Conservation (phyloP, 164 flowering plant genomes). For the Aristolochia fimbriata region DNA sequence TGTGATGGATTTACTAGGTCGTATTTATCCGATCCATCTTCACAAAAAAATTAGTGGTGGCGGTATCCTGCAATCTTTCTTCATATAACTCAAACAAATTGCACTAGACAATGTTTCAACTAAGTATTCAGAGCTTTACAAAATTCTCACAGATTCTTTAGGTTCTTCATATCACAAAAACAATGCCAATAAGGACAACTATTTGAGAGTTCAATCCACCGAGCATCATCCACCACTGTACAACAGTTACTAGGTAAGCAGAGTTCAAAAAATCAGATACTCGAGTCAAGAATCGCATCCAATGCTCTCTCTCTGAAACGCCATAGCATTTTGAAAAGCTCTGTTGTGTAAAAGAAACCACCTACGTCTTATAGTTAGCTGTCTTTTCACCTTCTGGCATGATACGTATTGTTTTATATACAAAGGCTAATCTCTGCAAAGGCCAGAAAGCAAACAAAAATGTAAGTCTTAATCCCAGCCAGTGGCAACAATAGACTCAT, state of each 20-base stretch:
- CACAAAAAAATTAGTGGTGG: background rate
- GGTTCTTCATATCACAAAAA: background rate
- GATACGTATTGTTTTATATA: background rate
- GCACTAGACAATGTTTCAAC: background rate
- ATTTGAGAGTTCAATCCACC: too few species aligned
- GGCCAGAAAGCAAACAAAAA: background rate
- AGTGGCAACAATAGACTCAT: conserved; percentile 20
- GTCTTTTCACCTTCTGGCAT: background rate
- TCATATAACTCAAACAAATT: too few species aligned
- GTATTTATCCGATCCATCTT: background rate
- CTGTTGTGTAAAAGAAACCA: too few species aligned
- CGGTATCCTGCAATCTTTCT: background rate
- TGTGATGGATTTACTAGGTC: background rate
- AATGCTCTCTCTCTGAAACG: too few species aligned
- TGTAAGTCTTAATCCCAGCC: conserved; percentile 28
- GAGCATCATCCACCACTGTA: too few species aligned
- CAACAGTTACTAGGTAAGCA: too few species aligned
- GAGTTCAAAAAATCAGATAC: too few species aligned
- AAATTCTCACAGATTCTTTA: background rate
- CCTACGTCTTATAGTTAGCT: background rate
- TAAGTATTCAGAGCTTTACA: conserved; percentile 2
- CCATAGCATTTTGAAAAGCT: too few species aligned
- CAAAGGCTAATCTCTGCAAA: conserved; percentile 5
- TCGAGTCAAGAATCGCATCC: too few species aligned
- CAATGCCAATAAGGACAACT: too few species aligned